Evolutionary conservation across 2,329 filamentous ascomycete species (phyloP).

Genomic region (Pseudogymnoascus sp.): DNA sequence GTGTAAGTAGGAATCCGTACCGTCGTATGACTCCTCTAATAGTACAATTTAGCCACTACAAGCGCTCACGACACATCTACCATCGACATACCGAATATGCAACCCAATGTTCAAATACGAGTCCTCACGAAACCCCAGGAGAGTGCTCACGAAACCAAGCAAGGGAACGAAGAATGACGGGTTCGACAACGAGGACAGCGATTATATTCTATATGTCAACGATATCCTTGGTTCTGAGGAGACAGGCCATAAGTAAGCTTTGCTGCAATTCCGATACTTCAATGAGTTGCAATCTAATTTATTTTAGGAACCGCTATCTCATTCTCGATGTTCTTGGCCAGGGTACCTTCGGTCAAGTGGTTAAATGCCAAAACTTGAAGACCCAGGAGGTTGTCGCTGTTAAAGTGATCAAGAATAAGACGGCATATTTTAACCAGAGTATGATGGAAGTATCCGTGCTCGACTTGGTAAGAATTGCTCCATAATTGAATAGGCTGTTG

Average conservation of each 20-base stretch:
- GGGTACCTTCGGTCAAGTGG: constrained; percentile 95
- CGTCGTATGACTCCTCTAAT: constrained; percentile 22
- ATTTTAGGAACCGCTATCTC: constrained; percentile 74
- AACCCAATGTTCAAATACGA: constrained; percentile 98
- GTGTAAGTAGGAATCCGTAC: constrained; percentile 48
- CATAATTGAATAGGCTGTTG: not conserved
- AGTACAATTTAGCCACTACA: constrained; percentile 63
- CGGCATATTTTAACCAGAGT: constrained; percentile 98
- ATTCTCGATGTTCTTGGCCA: constrained; percentile 96
- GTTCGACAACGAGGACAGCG: constrained; percentile 97
- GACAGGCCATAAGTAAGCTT: constrained; percentile 81
- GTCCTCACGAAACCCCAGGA: constrained; percentile 87
- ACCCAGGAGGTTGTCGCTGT: constrained; percentile 97
- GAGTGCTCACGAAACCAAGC: constrained; percentile 95
- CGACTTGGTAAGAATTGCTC: constrained; percentile 59
- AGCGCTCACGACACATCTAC: constrained; percentile 86
- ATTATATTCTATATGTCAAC: constrained; percentile 98
- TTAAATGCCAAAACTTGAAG: constrained; percentile 97
- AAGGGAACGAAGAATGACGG: constrained; percentile 98
- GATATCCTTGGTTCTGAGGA: constrained; percentile 97
- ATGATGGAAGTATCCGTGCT: constrained; percentile 99
- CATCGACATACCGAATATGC: constrained; percentile 94
- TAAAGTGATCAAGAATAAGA: constrained; percentile 98
- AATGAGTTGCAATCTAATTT: constrained; percentile 23
- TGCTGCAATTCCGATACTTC: not conserved